phyloP scores from a whole-genome alignment of 2,329 filamentous ascomycete genomes.

The Aureobasidium sp. region DNA sequence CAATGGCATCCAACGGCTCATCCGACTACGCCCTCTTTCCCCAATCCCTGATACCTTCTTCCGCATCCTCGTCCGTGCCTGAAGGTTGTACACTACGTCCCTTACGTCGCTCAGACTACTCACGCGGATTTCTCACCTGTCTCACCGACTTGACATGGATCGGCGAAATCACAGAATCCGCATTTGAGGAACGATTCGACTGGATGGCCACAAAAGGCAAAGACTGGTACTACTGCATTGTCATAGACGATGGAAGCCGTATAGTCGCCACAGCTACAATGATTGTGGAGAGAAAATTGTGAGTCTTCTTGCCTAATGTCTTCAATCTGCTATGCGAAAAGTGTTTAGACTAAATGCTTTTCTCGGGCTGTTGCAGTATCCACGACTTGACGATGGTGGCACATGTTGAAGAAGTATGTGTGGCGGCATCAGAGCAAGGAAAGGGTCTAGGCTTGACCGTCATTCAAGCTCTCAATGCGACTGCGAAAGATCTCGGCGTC shows the following conservation, averaged over 20 bases:
- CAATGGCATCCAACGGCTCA: not conserved
- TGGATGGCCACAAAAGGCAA: not conserved
- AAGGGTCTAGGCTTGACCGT: not conserved
- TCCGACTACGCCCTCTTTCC: not conserved
- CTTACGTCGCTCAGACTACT: not conserved
- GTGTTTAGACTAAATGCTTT: not conserved
- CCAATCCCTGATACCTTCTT: not conserved
- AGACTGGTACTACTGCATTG: not conserved
- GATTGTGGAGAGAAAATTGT: not conserved
- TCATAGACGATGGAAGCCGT: not conserved
- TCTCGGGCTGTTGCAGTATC: not conserved
- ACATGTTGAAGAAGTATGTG: not conserved
- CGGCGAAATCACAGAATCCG: not conserved
- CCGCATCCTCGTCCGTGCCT: not conserved
- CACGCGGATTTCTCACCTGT: not conserved
- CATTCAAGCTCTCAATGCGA: not conserved
- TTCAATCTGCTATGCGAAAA: not conserved
- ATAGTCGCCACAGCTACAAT: not conserved
- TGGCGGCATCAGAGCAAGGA: not conserved
- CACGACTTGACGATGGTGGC: not conserved
- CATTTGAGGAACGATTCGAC: not conserved
- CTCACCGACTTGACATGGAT: not conserved
- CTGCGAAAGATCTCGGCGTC: not conserved
- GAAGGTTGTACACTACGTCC: not conserved
- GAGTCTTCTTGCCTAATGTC: not conserved